A percentile compares a stretch with the other conserved stretches of the same genome.
Conservation (phyloP, 202 grass and related monocot genomes). For the Hordeum pubiflorum region DNA sequence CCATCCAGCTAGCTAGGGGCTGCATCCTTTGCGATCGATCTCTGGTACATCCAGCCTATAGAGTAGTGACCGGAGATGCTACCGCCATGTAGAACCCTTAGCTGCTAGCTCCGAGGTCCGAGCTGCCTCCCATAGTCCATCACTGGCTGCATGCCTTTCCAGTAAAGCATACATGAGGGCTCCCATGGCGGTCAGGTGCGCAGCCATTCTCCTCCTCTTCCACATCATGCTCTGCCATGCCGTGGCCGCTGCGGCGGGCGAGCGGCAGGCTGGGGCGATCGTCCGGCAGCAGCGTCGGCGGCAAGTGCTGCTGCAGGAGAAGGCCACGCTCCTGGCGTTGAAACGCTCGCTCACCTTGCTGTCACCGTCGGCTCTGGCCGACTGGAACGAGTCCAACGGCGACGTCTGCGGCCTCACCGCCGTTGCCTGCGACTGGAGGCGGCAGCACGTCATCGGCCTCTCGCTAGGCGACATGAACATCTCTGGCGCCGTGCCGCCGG, state of each 20-base stretch:
- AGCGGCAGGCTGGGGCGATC: background rate
- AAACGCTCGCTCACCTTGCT: slow-evolving; percentile 32
- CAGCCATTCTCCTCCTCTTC: slow-evolving; percentile 26
- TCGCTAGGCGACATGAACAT: slow-evolving; percentile 10
- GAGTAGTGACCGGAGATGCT: background rate
- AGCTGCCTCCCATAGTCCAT: slow-evolving; percentile 20
- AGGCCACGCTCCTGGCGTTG: slow-evolving; percentile 48
- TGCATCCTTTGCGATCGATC: background rate
- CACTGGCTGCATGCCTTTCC: background rate
- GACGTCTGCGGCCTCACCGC: slow-evolving; percentile 53
- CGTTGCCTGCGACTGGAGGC: slow-evolving; percentile 45
- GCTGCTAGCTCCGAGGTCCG: background rate
- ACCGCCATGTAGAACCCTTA: slow-evolving; percentile 30
- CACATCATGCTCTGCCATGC: background rate
- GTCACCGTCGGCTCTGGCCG: slow-evolving; percentile 15
- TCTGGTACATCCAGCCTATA: background rate
- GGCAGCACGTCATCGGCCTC: slow-evolving; percentile 38
- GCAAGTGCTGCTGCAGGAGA: slow-evolving; percentile 40
- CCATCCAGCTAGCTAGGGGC: too few species aligned
- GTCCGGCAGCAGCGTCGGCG: background rate
- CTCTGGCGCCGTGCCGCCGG: slow-evolving; percentile 5
- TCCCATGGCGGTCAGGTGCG: slow-evolving; percentile 18
- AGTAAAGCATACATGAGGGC: slow-evolving; percentile 19
- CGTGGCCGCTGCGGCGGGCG: background rate
- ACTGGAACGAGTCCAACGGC: slow-evolving; percentile 67